Conservation (phyloP, 345 rosid genomes). For the Pistacia vera region DNA sequence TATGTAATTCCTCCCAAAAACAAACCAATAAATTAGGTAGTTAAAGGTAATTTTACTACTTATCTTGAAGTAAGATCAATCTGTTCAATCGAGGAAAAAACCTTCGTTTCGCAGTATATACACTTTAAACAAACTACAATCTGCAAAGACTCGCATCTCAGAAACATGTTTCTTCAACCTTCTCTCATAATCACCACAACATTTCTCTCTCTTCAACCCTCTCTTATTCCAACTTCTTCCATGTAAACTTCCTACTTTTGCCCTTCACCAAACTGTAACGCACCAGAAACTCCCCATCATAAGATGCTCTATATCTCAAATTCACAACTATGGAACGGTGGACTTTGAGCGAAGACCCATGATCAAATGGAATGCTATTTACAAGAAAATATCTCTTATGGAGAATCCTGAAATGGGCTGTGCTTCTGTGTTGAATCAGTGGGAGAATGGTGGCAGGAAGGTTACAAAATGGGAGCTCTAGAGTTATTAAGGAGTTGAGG, state of each 20-base stretch:
- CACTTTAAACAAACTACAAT: not conserved
- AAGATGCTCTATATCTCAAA: constrained; percentile 64
- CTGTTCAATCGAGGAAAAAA: no score
- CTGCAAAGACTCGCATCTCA: constrained; percentile 8
- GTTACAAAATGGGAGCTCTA: constrained; percentile 89
- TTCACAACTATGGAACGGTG: constrained; percentile 72
- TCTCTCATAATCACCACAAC: constrained; percentile 44
- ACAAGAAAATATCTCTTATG: constrained; percentile 73
- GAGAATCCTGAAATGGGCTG: constrained; percentile 78
- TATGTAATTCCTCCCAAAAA: no score
- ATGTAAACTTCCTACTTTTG: constrained; percentile 22
- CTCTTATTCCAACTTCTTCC: constrained; percentile 45
- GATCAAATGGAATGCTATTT: constrained; percentile 75
- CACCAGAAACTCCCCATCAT: constrained; percentile 21
- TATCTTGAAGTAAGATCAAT: no score
- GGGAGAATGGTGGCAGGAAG: constrained; percentile 70
- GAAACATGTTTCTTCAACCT: constrained; percentile 56
- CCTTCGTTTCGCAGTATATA: no score
- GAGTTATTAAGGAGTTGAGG: constrained; percentile 90
- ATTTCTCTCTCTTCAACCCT: constrained; percentile 45
- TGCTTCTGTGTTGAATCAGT: constrained; percentile 65
- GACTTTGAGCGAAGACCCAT: constrained; percentile 77
- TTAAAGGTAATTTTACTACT: no score
- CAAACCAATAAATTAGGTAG: no score
- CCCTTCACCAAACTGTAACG: constrained; percentile 23